Percentiles rank a stretch among this genome's conserved stretches.
phyloP scores from a whole-genome alignment of 768 basidiomycete species.

The Lentinula guzmanii region DNA sequence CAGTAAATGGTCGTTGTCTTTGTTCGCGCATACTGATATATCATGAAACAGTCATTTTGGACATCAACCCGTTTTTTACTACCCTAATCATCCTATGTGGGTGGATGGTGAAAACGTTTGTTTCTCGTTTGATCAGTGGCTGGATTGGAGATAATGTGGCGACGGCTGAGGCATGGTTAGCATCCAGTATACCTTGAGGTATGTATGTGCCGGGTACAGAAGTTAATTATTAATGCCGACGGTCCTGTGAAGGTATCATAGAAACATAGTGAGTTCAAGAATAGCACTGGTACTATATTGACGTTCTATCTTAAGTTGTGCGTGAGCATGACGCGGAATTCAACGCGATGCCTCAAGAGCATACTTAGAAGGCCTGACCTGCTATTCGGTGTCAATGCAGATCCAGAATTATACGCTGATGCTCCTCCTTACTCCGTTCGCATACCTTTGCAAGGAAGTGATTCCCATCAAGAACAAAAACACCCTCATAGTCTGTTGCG shows the following conservation, averaged over 20 bases:
- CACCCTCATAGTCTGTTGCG: not conserved
- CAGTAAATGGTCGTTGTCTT: conserved; percentile 8
- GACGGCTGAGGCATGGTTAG: conserved; percentile 67
- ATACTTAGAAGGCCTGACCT: not conserved
- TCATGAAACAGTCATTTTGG: conserved; percentile 56
- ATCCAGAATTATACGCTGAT: not conserved
- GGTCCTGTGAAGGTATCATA: no score
- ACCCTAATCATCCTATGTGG: conserved; percentile 70
- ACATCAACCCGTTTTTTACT: conserved; percentile 68
- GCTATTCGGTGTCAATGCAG: not conserved
- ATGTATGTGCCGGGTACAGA: not conserved
- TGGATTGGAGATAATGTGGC: conserved; percentile 61
- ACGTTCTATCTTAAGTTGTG: not conserved
- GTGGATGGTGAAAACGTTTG: conserved; percentile 64
- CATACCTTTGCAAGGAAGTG: not conserved
- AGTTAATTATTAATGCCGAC: not conserved
- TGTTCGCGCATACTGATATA: not conserved
- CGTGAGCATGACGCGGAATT: not conserved
- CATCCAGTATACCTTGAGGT: conserved; percentile 70
- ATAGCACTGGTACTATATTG: not conserved
- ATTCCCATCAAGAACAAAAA: not conserved
- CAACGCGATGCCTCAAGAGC: not conserved
- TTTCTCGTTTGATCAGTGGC: conserved; percentile 52
- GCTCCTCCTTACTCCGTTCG: not conserved
- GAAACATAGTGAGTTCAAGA: not conserved